Evolutionary conservation across 2,329 filamentous ascomycete genomes (phyloP), one percentile per base, ranked within the genome.

Genomic region (Alternaria gaisen): DNA sequence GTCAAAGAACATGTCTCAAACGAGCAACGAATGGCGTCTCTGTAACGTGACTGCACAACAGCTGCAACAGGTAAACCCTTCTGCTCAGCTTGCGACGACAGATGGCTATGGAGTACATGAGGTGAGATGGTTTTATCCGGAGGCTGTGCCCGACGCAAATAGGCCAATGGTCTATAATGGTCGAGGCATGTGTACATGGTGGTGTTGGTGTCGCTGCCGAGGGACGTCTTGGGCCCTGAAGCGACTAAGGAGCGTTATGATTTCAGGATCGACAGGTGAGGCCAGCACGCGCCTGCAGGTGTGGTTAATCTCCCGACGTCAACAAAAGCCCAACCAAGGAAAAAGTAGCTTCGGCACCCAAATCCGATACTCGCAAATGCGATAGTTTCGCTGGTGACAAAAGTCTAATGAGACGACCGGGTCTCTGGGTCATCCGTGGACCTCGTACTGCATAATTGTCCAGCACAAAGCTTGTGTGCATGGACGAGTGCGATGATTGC

Each of bases 321-420:
- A 38, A 24, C 30, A 36, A 24, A 36, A 36, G 46, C 46, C 46
- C 46, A 36, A 50, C 46, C 46, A 36, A 11, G 46, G 46, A 24
- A 50, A 50, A 50, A 50, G 46, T 22, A 48, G 46, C 44, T 34
- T 48, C 28, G 20, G 32, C 32, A 36, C 12, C 32, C 32, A 36
- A 16, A 34, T 16, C 4, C 32, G 32, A 34, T 14, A 34, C 32
- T 34, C 32, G 32, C 32, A 12, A 12, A 12, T 12, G 32, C 12
- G 12, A 32, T 32, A 22, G 46, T 34, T 22, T 36, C 14, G 46
- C 30, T 34, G 30, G 46, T 4, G 30, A 34, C 46, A 48, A 22
- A 48, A 48, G 46, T 48, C 14, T 48, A 48, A 53, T 22, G 38
- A 20, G 26, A 53, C 53, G 24, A 55, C 53, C 53, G 34, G 53